Percentiles rank a stretch among this genome's conserved stretches.
These are phyloP conservation scores for Iberis amara DNA, from an alignment of 441 rosid genomes.

Conservation along the genomic window DNA sequence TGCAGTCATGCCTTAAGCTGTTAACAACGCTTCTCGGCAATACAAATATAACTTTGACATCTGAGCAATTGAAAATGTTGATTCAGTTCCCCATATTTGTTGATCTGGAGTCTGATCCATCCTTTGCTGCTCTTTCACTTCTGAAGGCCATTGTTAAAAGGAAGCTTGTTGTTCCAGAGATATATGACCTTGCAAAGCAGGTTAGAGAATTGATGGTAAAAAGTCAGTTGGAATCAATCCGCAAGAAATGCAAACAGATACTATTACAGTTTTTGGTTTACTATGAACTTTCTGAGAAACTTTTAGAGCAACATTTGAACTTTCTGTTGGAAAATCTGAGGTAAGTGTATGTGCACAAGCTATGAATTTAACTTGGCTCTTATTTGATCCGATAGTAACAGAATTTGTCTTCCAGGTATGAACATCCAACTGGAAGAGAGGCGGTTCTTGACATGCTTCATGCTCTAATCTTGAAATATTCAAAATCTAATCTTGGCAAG, in stretches of 20 bases:
- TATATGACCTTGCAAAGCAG: conserved; percentile 62
- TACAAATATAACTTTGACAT: conserved; percentile 56
- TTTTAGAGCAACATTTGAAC: conserved; percentile 61
- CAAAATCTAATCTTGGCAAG: conserved; percentile 34
- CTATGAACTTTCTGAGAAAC: conserved; percentile 63
- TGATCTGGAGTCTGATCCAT: conserved; percentile 75
- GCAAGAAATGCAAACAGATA: conserved; percentile 76
- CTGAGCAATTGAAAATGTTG: conserved; percentile 63
- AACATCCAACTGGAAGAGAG: conserved; percentile 79
- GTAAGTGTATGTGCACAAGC: conserved; percentile 37
- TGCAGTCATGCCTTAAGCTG: conserved; percentile 80
- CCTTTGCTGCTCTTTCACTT: conserved; percentile 65
- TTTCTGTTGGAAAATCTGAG: conserved; percentile 64
- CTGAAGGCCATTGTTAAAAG: conserved; percentile 70
- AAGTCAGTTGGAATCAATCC: conserved; percentile 67
- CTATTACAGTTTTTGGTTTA: conserved; percentile 70
- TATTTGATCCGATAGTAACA: conserved; percentile 14
- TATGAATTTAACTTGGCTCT: background rate
- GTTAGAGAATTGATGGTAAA: conserved; percentile 81
- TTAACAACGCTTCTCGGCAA: conserved; percentile 68
- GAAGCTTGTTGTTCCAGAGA: conserved; percentile 80
- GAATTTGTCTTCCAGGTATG: conserved; percentile 51
- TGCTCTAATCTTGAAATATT: conserved; percentile 53
- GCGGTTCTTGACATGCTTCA: conserved; percentile 89
- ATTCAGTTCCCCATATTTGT: conserved; percentile 81